These are phyloP conservation scores for Neurospora sp. DNA, from an alignment of 495 filamentous ascomycete species.

Conservation along the genomic window DNA sequence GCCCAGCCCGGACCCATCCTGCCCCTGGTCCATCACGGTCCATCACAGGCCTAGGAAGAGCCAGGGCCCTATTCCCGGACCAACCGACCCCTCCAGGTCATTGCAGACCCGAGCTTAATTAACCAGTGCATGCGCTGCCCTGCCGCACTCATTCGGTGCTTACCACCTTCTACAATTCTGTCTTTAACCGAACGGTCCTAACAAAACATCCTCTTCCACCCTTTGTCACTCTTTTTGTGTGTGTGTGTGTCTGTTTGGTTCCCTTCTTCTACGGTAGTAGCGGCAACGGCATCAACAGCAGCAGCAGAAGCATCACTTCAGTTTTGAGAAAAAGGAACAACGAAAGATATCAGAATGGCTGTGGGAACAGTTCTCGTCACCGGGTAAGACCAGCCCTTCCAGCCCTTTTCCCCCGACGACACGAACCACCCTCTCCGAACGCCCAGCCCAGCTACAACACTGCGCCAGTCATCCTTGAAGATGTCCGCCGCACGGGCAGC, in stretches of 20 bases:
- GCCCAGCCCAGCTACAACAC: not conserved
- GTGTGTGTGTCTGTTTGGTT: not conserved
- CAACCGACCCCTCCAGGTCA: not conserved
- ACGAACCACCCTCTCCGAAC: slow-evolving; percentile 1
- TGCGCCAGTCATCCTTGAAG: not conserved
- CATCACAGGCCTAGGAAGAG: not conserved
- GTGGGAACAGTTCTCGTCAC: slow-evolving; percentile 81
- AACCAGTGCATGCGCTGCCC: not conserved
- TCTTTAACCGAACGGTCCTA: not conserved
- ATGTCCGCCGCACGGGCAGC: not conserved
- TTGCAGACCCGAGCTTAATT: not conserved
- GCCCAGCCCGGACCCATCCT: not conserved
- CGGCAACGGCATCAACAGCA: not conserved
- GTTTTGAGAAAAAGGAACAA: not conserved
- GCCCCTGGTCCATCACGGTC: not conserved
- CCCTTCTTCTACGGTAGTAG: not conserved
- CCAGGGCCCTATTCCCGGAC: not conserved
- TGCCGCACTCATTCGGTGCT: not conserved
- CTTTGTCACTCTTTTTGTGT: not conserved
- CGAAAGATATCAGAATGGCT: slow-evolving; percentile 46
- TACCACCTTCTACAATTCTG: not conserved
- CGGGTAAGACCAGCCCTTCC: slow-evolving; percentile 50
- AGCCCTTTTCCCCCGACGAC: slow-evolving; percentile 1
- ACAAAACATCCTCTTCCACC: not conserved
- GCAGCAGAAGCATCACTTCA: not conserved